Base-by-base conservation (phyloP, 2,329 filamentous ascomycete genomes). In the Colletotrichum sublineola region DNA sequence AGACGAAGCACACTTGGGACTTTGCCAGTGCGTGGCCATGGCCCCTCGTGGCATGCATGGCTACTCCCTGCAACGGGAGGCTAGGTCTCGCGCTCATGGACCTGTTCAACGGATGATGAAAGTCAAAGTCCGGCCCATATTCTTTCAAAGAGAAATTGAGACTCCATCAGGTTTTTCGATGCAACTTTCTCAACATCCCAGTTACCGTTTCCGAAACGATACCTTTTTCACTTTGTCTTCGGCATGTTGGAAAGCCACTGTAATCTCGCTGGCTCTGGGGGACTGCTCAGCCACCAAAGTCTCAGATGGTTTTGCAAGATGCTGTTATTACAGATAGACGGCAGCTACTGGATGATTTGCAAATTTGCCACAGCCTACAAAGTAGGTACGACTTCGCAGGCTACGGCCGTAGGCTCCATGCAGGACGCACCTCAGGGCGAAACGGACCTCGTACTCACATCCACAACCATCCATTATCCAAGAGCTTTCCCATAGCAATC, bases 391-490 rank as follows among this genome's bases (percentile, higher is more conserved):
- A n/a, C 15, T 20, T 29, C 48, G 44, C 18, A 53, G 31, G 36
- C 55, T 67, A 70, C 67, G 67, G 44, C 36, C 63, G 67, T 55
- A 66, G 48, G 53, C 18, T 67, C 44, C 12, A 31, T 20, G 62
- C 24, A 44, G 20, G 38, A 57, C 24, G 44, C 57, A 44, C 38
- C 52, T 14, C 33, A 67, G 46, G 31, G 15, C 46, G 29, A 63
- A 46, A 57, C 18, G 20, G n/a, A 58, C 56, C 57, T 71, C 68
- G 68, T 71, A 71, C 68, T 71, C 64, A 52, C 65, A 58, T 60
- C 65, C 53, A 68, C 63, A 52, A 64, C 69, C 65, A 52, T 33
- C 24, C 24, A 1, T 42, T 60, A 60, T 56, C 20, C 46, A 58
- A 46, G 40, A 33, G 36, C 33, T 50, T 64, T 53, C 60, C 52